Evolutionary conservation across 2,329 filamentous ascomycete species (phyloP).

Genomic region (Microcyclosporella mali): DNA sequence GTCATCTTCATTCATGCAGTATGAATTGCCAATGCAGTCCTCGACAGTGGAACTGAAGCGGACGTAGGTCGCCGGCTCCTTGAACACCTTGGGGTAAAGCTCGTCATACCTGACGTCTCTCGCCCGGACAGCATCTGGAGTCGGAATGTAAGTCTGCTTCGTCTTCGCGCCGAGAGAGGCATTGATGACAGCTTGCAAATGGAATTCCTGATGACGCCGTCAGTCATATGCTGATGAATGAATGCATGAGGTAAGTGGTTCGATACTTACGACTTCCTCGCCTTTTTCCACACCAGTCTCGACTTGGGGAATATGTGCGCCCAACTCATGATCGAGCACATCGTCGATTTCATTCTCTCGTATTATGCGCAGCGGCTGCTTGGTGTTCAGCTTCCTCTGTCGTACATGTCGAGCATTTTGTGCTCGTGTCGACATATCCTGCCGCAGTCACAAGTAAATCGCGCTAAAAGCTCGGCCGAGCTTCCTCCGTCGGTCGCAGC

Average conservation of each 20-base stretch:
- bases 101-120: slow-evolving; percentile 76
- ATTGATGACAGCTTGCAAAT: slow-evolving; percentile 80
- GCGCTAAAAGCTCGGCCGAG: background rate
- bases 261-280: slow-evolving; percentile 83
- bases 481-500: slow-evolving; percentile 2
- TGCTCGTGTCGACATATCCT: slow-evolving; percentile 24
- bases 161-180: slow-evolving; percentile 56
- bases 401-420: slow-evolving; percentile 47
- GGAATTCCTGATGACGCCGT: slow-evolving; percentile 66
- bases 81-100: slow-evolving; percentile 73
- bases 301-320: slow-evolving; percentile 75
- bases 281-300: slow-evolving; percentile 95
- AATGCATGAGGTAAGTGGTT: slow-evolving; percentile 10
- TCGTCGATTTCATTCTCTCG: slow-evolving; percentile 86
- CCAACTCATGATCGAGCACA: slow-evolving; percentile 71
- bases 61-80: slow-evolving; percentile 87
- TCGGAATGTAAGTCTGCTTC: slow-evolving; percentile 58
- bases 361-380: slow-evolving; percentile 79
- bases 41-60: slow-evolving; percentile 97
- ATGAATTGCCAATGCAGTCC: slow-evolving; percentile 81
- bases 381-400: slow-evolving; percentile 86
- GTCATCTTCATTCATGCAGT: slow-evolving; percentile 93
- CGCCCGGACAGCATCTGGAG: slow-evolving; percentile 54
- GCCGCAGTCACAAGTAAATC: background rate
- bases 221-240: slow-evolving; percentile 11